These are phyloP conservation scores for Septoria linicola DNA, from an alignment of 2,329 filamentous ascomycete species.

Conservation along the genomic window DNA sequence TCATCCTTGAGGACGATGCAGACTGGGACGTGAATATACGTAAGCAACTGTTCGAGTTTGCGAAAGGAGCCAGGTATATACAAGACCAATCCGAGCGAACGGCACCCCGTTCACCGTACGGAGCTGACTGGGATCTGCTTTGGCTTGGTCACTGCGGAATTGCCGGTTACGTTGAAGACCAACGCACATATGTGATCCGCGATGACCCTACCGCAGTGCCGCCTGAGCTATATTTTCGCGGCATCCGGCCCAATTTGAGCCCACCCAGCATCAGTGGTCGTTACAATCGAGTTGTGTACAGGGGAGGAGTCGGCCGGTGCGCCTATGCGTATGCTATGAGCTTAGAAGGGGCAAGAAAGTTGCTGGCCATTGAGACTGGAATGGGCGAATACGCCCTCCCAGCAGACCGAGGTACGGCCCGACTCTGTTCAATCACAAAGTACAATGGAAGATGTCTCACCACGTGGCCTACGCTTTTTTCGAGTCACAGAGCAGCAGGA, in stretches of 20 bases:
- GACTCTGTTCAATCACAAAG: background rate
- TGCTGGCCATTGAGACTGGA: background rate
- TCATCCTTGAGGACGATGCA: constrained; percentile 4
- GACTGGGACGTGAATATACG: constrained; percentile 1
- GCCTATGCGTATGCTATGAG: constrained; percentile 7
- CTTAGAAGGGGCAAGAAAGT: background rate
- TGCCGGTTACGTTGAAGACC: background rate
- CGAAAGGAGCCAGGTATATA: background rate
- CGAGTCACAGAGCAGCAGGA: background rate
- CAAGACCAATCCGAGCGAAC: background rate
- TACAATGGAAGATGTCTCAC: background rate
- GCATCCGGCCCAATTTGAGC: background rate
- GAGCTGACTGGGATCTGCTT: constrained; percentile 4
- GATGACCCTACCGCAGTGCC: constrained; percentile 3
- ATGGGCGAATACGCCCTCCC: background rate
- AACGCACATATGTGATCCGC: background rate
- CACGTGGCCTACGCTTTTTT: background rate
- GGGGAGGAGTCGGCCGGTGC: background rate
- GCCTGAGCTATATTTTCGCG: background rate
- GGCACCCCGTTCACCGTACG: background rate
- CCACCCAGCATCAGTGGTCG: background rate
- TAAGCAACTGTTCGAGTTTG: background rate
- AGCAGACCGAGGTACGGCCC: background rate
- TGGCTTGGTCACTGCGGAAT: constrained; percentile 8
- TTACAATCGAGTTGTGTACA: constrained; percentile 1